Evolutionary conservation across 768 basidiomycete species (phyloP).

Genomic region (Gloeophyllum trabeum): DNA sequence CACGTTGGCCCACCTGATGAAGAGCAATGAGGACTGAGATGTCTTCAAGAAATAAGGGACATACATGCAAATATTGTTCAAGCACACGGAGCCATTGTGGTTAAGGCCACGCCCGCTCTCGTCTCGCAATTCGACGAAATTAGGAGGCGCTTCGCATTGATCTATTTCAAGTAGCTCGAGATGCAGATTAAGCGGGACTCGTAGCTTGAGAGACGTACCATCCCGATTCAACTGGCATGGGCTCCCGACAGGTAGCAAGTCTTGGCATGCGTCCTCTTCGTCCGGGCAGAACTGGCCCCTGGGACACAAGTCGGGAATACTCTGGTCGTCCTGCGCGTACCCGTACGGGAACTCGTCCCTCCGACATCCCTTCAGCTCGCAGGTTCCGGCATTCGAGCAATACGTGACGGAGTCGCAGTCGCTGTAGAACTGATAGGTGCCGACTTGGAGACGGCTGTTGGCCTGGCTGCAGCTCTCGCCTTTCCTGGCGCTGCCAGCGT

Average conservation of each 20-base stretch:
- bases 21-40: constrained; percentile 1
- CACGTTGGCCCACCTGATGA: constrained; percentile 63
- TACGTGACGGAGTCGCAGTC: constrained; percentile 67
- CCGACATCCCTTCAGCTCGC: constrained; percentile 59
- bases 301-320: constrained; percentile 51
- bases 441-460: constrained; percentile 59
- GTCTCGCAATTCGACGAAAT: constrained; percentile 53
- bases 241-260: constrained; percentile 46
- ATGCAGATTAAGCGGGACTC: constrained; percentile 1
- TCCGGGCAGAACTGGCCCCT: constrained; percentile 72
- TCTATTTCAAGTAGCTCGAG: constrained; percentile 31
- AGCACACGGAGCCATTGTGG: constrained; percentile 74
- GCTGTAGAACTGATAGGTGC: constrained; percentile 71
- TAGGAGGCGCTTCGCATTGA: constrained; percentile 62
- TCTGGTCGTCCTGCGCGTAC: constrained; percentile 27
- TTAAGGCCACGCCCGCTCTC: constrained; percentile 56
- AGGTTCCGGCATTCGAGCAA: constrained; percentile 42
- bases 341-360: constrained; percentile 72
- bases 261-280: constrained; percentile 62
- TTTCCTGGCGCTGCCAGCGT: constrained; percentile 34
- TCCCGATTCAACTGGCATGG: constrained; percentile 82
- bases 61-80: constrained; percentile 77
- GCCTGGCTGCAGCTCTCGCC: constrained; percentile 37
- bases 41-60: constrained; percentile 14
- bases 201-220: constrained; percentile 30